These are phyloP conservation scores for Tagetes erecta DNA, from an alignment of 129 eudicot genomes.

Conservation along the genomic window DNA sequence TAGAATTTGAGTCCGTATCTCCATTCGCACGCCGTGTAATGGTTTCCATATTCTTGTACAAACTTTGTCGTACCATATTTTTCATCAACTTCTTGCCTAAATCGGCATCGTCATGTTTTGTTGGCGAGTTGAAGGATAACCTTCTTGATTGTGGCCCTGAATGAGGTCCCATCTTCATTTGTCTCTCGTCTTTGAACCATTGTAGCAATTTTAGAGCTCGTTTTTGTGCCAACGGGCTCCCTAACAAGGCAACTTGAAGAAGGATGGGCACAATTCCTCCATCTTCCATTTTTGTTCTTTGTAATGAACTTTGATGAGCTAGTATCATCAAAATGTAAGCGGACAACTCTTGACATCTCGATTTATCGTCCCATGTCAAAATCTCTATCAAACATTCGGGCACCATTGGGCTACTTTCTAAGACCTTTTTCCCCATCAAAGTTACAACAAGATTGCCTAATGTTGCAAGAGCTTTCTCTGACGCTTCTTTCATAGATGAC, in stretches of 20 bases:
- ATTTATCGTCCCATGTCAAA: conserved; percentile 70
- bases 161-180: conserved; percentile 69
- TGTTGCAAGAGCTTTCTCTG: conserved; percentile 78
- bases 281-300: conserved; percentile 70
- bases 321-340: conserved; percentile 82
- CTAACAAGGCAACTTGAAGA: conserved; percentile 73
- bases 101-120: conserved; percentile 36
- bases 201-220: conserved; percentile 75
- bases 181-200: conserved; percentile 92
- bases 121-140: conserved; percentile 47
- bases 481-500: conserved; percentile 50
- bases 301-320: conserved; percentile 80
- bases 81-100: conserved; percentile 82
- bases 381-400: conserved; percentile 76
- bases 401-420: conserved; percentile 61
- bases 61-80: conserved; percentile 83
- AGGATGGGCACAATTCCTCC: conserved; percentile 91
- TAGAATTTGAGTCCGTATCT: conserved; percentile 42
- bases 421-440: conserved; percentile 59
- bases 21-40: conserved; percentile 81
- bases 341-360: conserved; percentile 71
- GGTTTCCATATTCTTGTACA: conserved; percentile 84
- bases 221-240: conserved; percentile 76
- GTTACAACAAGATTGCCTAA: conserved; percentile 86
- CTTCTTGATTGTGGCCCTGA: conserved; percentile 84